These are phyloP conservation scores for Cladophialophora yegresii DNA, from an alignment of 2,329 filamentous ascomycete species.

Conservation along the genomic window DNA sequence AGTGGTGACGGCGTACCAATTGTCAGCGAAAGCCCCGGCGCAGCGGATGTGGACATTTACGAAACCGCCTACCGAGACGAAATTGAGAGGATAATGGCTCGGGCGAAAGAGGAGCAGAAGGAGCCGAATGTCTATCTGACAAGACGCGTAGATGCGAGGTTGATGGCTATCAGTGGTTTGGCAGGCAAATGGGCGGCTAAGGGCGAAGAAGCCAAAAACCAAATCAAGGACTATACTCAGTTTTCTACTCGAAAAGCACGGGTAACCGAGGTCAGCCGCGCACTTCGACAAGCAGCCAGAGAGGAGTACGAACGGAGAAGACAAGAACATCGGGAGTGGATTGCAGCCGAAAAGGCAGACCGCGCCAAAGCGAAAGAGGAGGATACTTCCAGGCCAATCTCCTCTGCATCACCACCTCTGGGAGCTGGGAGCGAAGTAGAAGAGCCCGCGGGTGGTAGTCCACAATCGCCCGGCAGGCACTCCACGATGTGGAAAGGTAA, in stretches of 20 bases:
- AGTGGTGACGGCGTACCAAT: slow-evolving; percentile 45
- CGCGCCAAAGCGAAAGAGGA: slow-evolving; percentile 26
- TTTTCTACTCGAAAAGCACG: slow-evolving; percentile 35
- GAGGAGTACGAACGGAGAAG: slow-evolving; percentile 37
- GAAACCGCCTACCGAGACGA: slow-evolving; percentile 84
- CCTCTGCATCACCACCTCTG: slow-evolving; percentile 6
- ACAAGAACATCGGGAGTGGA: slow-evolving; percentile 41
- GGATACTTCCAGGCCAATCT: slow-evolving; percentile 20
- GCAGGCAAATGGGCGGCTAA: slow-evolving; percentile 36
- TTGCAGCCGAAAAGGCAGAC: slow-evolving; percentile 36
- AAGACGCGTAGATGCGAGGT: slow-evolving; percentile 51
- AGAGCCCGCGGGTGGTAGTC: slow-evolving; percentile 16
- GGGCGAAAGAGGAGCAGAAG: slow-evolving; percentile 42
- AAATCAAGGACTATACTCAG: slow-evolving; percentile 36
- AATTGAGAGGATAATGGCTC: slow-evolving; percentile 67
- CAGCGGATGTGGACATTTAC: slow-evolving; percentile 84
- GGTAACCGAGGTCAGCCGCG: slow-evolving; percentile 37
- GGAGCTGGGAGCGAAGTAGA: slow-evolving; percentile 22
- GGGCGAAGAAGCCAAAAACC: slow-evolving; percentile 35
- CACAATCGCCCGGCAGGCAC: slow-evolving; percentile 21
- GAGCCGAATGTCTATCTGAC: slow-evolving; percentile 61
- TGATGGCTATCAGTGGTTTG: slow-evolving; percentile 36
- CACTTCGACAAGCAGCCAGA: slow-evolving; percentile 36
- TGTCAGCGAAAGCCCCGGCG: slow-evolving; percentile 81
- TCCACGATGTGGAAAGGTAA: slow-evolving; percentile 32